Evolutionary conservation across 306 rosid species (phyloP), one percentile per base, ranked within the genome.

Genomic region (Castanea mollissima): DNA sequence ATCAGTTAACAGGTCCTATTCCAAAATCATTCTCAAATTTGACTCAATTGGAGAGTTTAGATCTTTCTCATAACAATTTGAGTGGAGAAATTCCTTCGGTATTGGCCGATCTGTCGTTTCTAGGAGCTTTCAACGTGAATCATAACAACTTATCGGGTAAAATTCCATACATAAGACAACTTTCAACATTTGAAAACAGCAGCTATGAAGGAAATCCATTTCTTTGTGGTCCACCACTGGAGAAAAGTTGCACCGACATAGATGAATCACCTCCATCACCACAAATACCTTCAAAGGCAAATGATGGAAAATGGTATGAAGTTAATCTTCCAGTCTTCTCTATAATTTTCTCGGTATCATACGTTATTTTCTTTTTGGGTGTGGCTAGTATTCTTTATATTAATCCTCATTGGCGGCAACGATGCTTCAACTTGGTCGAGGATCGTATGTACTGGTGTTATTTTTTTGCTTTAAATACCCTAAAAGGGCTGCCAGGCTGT

Each of bases 51-150:
- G 83, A 83, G 35, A 83, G 81, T 27, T 14, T 83, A 46, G 80
- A 83, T 8, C 55, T 83, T 38, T 83, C 83, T 4, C 27, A 35
- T 16, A 83, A 75, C 54, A 74, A 27, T 13, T 79, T 79, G 57
- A 79, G 56, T n/a, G 83, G 83, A 6, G 19, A 38, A 51, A 75
- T 83, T 51, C 86, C 78, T 55, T 29, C 25, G 16, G 63, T 14
- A 2, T 13, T 79, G 6, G n/a, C 32, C 1, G n/a, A 54, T 11
- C 18, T 74, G 23, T 0, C 52, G 34, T 59, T 0, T 35, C 18
- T 79, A 4, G 4, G 65, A 29, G 13, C 6, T 11, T 83, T 79
- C 74, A 83, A 74, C 34, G 83, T 79, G 27, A 35, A 55, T 54
- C 69, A 78, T 56, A 69, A 81, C 25, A 79, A 78, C 51, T 29